Evolutionary conservation across 2,329 filamentous ascomycete genomes (phyloP), one percentile per base, ranked within the genome.

Genomic region (Alternaria ventricosa): DNA sequence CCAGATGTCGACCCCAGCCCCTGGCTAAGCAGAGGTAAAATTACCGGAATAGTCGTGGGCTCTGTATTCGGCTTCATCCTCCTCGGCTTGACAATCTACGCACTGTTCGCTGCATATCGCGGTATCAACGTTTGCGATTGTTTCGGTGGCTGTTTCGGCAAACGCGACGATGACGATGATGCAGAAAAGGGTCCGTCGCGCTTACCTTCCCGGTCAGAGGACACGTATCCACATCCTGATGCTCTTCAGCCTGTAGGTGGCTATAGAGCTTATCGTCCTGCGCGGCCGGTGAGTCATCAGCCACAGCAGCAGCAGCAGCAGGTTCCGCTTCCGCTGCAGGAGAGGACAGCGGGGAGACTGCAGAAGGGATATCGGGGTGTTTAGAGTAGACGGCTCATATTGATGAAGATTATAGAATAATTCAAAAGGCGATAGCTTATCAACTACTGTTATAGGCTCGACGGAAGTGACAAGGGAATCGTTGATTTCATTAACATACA

Each of bases 111-210:
- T 12, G 41, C 23, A n/a, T 53, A 41, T 15, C 61, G 57, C 2
- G 61, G 51, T 20, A 47, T 64, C 45, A 64, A 64, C 36, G 61
- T 64, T 12, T 64, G 61, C 28, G 18, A 64, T 22, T 64, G 61
- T n/a, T 64, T 56, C 20, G 57, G 57, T 25, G 27, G 45, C 5
- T 46, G 46, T 18, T 49, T 25, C 4, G 33, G 49, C 5, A 59
- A 55, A 45, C 33, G 25, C 20, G 33, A 45, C 18, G 13, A 22
- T 2, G 28, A 51, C n/a, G n/a, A 50, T 13, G 36, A 59, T 6
- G 47, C 44, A 22, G 44, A 49, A 22, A 18, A 28, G 5, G 15
- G 47, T 3, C 25, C 20, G 2, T 15, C 22, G 4, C 49, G 25
- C 27, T 53, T 59, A 10, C 56, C 56, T 30, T 59, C 46, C 1